phyloP scores from a whole-genome alignment of 2,329 filamentous ascomycete species.

The Remersonia thermophila region DNA sequence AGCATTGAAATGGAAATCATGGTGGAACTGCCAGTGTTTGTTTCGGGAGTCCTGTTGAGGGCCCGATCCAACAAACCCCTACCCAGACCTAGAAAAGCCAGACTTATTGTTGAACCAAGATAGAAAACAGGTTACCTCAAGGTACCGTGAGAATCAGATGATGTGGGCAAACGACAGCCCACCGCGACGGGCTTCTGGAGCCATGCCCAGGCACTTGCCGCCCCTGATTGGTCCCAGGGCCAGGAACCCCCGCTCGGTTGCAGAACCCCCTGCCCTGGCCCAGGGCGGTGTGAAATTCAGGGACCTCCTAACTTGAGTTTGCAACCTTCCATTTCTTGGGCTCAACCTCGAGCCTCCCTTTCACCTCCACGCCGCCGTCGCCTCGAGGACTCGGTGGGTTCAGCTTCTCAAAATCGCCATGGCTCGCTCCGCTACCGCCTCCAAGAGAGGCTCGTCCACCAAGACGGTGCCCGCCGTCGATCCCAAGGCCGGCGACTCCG shows the following conservation, averaged over 20 bases:
- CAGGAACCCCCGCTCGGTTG: constrained; percentile 5
- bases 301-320: too few species aligned
- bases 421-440: constrained; percentile 19
- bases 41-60: too few species aligned
- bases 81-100: too few species aligned
- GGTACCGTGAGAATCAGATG: background rate
- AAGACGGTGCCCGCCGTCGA: constrained; percentile 14
- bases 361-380: constrained; percentile 1
- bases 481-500: constrained; percentile 6
- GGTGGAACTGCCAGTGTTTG: too few species aligned
- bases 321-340: constrained; percentile 1
- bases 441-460: constrained; percentile 16
- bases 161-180: constrained; percentile 8
- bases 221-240: constrained; percentile 5
- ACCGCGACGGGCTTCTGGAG: constrained; percentile 10
- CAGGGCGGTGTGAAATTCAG: constrained; percentile 5
- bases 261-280: constrained; percentile 3
- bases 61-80: too few species aligned
- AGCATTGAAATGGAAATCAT: too few species aligned
- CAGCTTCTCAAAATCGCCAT: constrained; percentile 9
- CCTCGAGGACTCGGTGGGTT: background rate
- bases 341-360: constrained; percentile 2
- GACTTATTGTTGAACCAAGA: too few species aligned
- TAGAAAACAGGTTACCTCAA: too few species aligned
- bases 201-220: constrained; percentile 5